Conservation (phyloP, 2,329 filamentous ascomycete genomes). For the Ophiostoma fasciatum region DNA sequence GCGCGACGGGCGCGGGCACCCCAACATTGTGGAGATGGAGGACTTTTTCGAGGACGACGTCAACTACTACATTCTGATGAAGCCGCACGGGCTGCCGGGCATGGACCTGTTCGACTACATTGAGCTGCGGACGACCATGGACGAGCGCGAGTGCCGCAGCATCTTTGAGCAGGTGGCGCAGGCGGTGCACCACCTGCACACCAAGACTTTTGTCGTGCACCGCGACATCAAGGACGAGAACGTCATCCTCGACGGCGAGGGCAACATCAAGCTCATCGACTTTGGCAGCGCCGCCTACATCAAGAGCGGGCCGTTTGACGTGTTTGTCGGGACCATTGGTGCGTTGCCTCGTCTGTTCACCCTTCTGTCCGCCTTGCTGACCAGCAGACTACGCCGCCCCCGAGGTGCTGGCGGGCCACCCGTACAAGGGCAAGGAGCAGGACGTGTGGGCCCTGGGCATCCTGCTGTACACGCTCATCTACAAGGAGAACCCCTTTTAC, state of each 20-base stretch:
- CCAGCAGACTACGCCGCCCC: constrained; percentile 83
- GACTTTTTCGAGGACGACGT: constrained; percentile 64
- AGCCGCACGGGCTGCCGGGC: constrained; percentile 82
- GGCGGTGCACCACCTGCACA: constrained; percentile 83
- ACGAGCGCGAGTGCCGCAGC: constrained; percentile 80
- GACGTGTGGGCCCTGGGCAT: constrained; percentile 98
- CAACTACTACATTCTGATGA: constrained; percentile 99
- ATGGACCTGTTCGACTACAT: constrained; percentile 99
- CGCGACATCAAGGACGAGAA: constrained; percentile 99
- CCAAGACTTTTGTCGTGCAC: constrained; percentile 81
- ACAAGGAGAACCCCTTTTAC: constrained; percentile 99
- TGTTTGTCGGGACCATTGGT: constrained; percentile 98
- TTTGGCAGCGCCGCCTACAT: constrained; percentile 98
- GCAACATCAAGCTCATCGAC: constrained; percentile 91
- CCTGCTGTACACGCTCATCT: constrained; percentile 93
- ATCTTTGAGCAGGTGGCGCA: constrained; percentile 90
- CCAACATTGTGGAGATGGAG: constrained; percentile 59
- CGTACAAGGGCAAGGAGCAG: constrained; percentile 91
- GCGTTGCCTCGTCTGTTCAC: constrained; percentile 20
- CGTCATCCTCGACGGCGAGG: constrained; percentile 87
- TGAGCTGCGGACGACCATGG: constrained; percentile 90
- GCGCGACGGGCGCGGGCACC: constrained; percentile 50
- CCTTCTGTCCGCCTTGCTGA: neutral
- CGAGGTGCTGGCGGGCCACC: constrained; percentile 85
- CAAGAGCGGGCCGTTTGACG: constrained; percentile 95